Conservation (phyloP, 768 basidiomycete genomes). For the Termitomyces eurrhizus region DNA sequence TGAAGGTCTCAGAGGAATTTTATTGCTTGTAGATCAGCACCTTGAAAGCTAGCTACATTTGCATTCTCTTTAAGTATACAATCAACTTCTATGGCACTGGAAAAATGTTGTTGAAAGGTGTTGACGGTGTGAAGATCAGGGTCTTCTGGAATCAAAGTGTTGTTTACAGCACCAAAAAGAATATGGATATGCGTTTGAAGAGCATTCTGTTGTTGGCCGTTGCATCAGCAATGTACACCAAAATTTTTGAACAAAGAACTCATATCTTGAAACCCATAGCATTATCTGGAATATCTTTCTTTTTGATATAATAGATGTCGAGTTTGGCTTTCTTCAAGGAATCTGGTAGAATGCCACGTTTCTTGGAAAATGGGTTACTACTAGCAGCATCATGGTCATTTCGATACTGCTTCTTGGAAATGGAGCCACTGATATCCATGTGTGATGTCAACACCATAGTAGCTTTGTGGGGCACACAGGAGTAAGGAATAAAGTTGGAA, state of each 20-base stretch:
- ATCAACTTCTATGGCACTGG: neutral
- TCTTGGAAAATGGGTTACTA: neutral
- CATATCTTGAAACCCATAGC: neutral
- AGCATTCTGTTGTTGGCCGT: neutral
- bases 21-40: neutral
- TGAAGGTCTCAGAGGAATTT: neutral
- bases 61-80: neutral
- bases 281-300: neutral
- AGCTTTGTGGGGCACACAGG: neutral
- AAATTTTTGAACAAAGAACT: neutral
- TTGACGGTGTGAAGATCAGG: neutral
- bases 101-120: neutral
- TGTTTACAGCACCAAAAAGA: neutral
- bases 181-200: neutral
- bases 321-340: neutral
- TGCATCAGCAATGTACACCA: neutral
- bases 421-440: neutral
- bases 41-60: neutral
- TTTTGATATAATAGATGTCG: neutral
- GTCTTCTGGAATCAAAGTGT: neutral
- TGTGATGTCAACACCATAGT: too few relatives aligned
- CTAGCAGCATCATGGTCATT: too few relatives aligned
- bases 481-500: neutral
- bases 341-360: neutral
- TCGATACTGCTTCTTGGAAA: neutral